Conservation (phyloP, 2,329 filamentous ascomycete species). For the Phaeosphaeriaceae sp. region DNA sequence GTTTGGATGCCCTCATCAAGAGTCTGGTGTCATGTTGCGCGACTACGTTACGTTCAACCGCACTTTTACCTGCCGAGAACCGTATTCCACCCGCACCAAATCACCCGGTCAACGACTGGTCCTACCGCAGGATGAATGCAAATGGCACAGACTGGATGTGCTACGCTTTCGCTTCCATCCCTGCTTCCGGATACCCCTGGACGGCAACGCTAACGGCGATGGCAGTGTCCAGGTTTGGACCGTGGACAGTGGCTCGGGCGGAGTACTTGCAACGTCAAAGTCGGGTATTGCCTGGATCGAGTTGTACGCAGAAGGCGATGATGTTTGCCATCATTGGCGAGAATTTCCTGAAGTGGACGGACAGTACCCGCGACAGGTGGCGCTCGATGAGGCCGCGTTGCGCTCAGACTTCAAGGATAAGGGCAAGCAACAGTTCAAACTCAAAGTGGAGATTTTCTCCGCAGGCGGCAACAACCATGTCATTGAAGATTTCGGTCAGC, state of each 20-base stretch:
- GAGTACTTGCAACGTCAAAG: slow-evolving; percentile 81
- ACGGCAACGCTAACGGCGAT: slow-evolving; percentile 69
- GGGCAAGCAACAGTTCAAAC: slow-evolving; percentile 72
- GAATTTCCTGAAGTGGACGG: slow-evolving; percentile 74
- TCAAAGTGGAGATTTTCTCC: slow-evolving; percentile 79
- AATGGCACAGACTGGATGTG: slow-evolving; percentile 89
- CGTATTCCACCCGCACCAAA: slow-evolving; percentile 86
- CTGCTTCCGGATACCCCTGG: slow-evolving; percentile 84
- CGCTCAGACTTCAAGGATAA: slow-evolving; percentile 75
- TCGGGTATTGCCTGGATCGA: slow-evolving; percentile 88
- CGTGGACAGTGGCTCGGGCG: slow-evolving; percentile 76
- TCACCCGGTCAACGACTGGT: slow-evolving; percentile 78
- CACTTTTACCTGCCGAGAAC: slow-evolving; percentile 80
- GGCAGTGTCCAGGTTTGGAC: slow-evolving; percentile 86
- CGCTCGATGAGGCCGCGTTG: slow-evolving; percentile 81
- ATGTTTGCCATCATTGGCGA: slow-evolving; percentile 80
- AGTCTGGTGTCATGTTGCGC: slow-evolving; percentile 88
- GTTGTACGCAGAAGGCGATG: slow-evolving; percentile 80
- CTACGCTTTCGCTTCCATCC: slow-evolving; percentile 90
- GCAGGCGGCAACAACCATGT: slow-evolving; percentile 76
- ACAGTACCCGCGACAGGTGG: slow-evolving; percentile 73
- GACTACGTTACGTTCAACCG: slow-evolving; percentile 88
- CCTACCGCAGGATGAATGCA: slow-evolving; percentile 80
- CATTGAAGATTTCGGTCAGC: slow-evolving; percentile 76
- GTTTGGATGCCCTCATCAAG: slow-evolving; percentile 89